Conservation (phyloP, 352 stramenopile species). For the Phytophthora cactorum region DNA sequence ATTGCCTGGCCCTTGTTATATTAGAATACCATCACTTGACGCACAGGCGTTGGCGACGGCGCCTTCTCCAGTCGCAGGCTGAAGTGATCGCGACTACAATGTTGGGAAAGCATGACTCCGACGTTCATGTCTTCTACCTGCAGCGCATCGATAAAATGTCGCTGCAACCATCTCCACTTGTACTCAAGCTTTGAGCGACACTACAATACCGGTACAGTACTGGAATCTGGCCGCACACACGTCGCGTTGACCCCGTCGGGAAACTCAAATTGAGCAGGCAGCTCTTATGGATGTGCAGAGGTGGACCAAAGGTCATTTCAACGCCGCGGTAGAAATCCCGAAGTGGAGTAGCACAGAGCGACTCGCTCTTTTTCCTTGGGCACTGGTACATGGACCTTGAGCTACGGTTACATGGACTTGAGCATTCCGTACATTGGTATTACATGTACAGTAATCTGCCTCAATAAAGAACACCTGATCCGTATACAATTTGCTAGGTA, state of each 20-base stretch:
- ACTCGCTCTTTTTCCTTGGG: too few species aligned
- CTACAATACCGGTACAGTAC: too few species aligned
- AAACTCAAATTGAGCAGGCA: slow-evolving; percentile 1
- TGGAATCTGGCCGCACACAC: slow-evolving; percentile 2
- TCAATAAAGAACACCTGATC: too few species aligned
- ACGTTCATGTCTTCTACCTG: not conserved
- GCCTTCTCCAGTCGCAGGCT: too few species aligned
- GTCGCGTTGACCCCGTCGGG: not conserved
- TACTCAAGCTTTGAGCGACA: too few species aligned
- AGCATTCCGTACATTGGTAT: too few species aligned
- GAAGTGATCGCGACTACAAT: too few species aligned
- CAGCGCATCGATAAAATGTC: not conserved
- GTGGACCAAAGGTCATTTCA: slow-evolving; percentile 6
- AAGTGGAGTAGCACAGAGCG: too few species aligned
- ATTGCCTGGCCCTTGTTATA: slow-evolving; percentile 13
- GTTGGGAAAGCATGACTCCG: not conserved
- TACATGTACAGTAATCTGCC: too few species aligned
- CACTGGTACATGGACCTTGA: not conserved
- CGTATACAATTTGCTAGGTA: too few species aligned
- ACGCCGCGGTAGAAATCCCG: not conserved
- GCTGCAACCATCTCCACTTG: not conserved
- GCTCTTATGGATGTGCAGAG: slow-evolving; percentile 20
- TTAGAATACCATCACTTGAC: not conserved
- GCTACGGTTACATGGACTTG: not conserved
- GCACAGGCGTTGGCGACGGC: not conserved